Evolutionary conservation across 176 grass and related monocot genomes (phyloP).

Genomic region (Aegilops longissima): DNA sequence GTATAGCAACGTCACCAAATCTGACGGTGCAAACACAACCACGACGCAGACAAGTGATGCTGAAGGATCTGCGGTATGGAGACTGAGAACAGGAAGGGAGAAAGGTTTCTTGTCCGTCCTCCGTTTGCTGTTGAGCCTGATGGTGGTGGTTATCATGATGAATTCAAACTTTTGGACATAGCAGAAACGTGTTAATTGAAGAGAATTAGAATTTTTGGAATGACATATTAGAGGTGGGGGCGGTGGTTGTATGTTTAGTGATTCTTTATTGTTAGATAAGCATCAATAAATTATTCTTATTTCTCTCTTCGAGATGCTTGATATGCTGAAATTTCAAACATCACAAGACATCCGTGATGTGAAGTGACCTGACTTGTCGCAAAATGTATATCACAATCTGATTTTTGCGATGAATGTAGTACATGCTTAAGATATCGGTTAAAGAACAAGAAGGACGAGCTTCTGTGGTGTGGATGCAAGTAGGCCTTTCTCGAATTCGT

Average conservation of each 20-base stretch:
- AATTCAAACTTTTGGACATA: slow-evolving; percentile 70
- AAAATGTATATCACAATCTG: background rate
- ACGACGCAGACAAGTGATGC: slow-evolving; percentile 33
- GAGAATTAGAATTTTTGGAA: slow-evolving; percentile 36
- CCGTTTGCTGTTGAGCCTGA: slow-evolving; percentile 45
- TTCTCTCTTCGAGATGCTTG: background rate
- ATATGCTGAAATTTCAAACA: background rate
- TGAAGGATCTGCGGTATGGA: slow-evolving; percentile 41
- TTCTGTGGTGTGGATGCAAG: background rate
- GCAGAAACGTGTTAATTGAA: slow-evolving; percentile 24
- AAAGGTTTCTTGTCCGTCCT: slow-evolving; percentile 26
- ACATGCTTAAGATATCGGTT: background rate
- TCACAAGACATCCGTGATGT: background rate
- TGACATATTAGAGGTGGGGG: background rate
- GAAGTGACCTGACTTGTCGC: background rate
- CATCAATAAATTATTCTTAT: slow-evolving; percentile 21
- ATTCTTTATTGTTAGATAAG: slow-evolving; percentile 67
- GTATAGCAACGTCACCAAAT: slow-evolving; percentile 41
- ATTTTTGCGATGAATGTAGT: background rate
- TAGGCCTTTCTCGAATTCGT: background rate
- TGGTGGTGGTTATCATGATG: slow-evolving; percentile 24
- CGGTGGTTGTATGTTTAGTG: slow-evolving; percentile 22
- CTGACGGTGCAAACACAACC: slow-evolving; percentile 29
- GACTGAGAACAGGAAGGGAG: slow-evolving; percentile 49
- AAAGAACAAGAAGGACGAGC: background rate